These are phyloP conservation scores for Zoysia japonica DNA, from an alignment of 176 grass and related monocot species.

Conservation along the genomic window DNA sequence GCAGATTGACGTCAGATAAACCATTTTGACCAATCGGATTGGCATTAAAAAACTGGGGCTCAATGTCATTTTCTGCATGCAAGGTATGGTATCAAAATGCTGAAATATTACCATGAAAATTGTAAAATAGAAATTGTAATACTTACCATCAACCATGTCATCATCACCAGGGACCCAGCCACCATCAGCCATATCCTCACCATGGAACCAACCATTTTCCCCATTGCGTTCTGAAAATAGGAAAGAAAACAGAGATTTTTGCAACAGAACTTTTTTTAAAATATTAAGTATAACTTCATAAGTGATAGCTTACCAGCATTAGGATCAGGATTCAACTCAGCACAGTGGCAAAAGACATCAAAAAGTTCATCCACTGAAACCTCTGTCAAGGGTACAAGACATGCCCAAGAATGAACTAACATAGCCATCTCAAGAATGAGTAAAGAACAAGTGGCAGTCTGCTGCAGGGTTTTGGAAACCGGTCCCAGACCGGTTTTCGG, in stretches of 20 bases:
- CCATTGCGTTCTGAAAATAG: constrained; percentile 52
- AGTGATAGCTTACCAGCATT: constrained; percentile 61
- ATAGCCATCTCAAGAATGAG: neutral
- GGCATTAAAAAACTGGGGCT: constrained; percentile 17
- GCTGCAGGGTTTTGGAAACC: no score
- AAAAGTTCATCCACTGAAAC: constrained; percentile 85
- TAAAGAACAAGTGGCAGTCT: neutral
- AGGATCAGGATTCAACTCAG: constrained; percentile 91
- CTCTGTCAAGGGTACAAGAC: constrained; percentile 47
- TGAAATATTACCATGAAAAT: constrained; percentile 16
- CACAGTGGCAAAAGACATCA: constrained; percentile 82
- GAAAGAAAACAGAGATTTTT: constrained; percentile 25
- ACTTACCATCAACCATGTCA: constrained; percentile 60
- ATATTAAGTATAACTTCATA: constrained; percentile 1
- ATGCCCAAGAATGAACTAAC: neutral
- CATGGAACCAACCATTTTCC: constrained; percentile 63
- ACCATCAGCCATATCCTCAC: constrained; percentile 48
- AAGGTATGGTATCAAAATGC: constrained; percentile 22
- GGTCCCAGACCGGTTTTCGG: no score
- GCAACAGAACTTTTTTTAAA: neutral
- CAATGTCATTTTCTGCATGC: constrained; percentile 50
- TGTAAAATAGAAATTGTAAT: neutral
- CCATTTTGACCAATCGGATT: constrained; percentile 82
- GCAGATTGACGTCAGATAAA: constrained; percentile 50
- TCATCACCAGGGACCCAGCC: constrained; percentile 66